Evolutionary conservation across 2,329 filamentous ascomycete species (phyloP).

Genomic region (Penicillium sp.): DNA sequence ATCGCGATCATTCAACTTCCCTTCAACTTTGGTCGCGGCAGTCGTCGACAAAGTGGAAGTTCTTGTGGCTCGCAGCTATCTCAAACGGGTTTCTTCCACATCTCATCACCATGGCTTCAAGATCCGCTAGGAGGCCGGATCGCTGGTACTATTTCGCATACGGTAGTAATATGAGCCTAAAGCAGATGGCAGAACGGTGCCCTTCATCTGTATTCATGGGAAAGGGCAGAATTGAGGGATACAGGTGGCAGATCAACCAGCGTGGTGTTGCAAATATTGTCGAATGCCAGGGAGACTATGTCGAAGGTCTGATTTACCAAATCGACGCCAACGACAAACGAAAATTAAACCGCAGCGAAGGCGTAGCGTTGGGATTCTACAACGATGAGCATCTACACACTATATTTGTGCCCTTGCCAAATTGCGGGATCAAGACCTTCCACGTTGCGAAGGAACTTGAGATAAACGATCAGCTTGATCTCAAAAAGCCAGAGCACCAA

Average conservation of each 20-base stretch:
- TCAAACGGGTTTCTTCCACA: background rate
- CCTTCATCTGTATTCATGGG: background rate
- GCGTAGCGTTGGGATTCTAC: background rate
- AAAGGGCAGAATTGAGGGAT: background rate
- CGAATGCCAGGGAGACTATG: background rate
- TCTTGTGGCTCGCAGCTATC: background rate
- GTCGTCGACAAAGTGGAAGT: background rate
- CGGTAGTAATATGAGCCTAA: background rate
- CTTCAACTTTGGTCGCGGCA: background rate
- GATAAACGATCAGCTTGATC: background rate
- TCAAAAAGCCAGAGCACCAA: background rate
- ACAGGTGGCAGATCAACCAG: background rate
- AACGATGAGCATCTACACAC: background rate
- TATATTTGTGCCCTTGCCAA: background rate
- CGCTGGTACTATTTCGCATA: background rate
- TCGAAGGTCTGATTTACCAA: background rate
- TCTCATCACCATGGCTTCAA: background rate
- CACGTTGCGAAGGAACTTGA: background rate
- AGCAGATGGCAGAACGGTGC: background rate
- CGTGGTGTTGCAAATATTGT: background rate
- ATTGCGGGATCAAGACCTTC: background rate
- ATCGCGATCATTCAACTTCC: background rate
- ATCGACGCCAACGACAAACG: background rate
- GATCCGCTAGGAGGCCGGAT: background rate
- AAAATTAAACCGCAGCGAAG: background rate